These are phyloP conservation scores for Eleusine coracana DNA, from an alignment of 176 grass and related monocot species.

Conservation along the genomic window DNA sequence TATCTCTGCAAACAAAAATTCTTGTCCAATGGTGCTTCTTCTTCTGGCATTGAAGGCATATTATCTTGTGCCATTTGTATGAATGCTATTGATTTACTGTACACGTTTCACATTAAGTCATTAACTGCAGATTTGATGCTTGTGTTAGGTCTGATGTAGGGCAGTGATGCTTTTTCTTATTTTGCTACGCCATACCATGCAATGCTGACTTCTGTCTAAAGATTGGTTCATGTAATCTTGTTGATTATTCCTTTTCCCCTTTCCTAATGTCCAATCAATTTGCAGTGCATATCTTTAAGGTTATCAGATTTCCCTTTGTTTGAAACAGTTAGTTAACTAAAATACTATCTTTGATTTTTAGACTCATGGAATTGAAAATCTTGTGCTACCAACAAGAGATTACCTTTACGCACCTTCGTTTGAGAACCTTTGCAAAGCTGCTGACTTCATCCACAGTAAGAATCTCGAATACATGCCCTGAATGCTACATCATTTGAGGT, in stretches of 20 bases:
- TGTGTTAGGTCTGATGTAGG: neutral
- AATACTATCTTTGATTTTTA: constrained; percentile 42
- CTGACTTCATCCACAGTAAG: constrained; percentile 91
- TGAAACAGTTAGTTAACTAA: neutral
- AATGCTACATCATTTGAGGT: neutral
- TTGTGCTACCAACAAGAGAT: constrained; percentile 92
- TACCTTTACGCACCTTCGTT: constrained; percentile 96
- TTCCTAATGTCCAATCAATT: neutral
- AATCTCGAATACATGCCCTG: constrained; percentile 19
- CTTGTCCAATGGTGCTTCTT: neutral
- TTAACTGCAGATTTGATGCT: neutral
- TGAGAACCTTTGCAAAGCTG: constrained; percentile 73
- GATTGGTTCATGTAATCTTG: neutral
- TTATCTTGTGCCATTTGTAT: neutral
- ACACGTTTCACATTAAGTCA: neutral
- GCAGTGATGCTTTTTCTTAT: neutral
- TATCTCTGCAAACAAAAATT: neutral
- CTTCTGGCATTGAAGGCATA: neutral
- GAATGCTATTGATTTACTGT: neutral
- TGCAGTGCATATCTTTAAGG: neutral
- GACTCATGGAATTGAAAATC: constrained; percentile 84
- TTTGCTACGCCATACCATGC: neutral
- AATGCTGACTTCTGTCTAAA: neutral
- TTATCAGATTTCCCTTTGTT: neutral
- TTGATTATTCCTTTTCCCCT: neutral